phyloP scores from a whole-genome alignment of 1,284 basidiomycete species.

The Kwoniella shivajii region DNA sequence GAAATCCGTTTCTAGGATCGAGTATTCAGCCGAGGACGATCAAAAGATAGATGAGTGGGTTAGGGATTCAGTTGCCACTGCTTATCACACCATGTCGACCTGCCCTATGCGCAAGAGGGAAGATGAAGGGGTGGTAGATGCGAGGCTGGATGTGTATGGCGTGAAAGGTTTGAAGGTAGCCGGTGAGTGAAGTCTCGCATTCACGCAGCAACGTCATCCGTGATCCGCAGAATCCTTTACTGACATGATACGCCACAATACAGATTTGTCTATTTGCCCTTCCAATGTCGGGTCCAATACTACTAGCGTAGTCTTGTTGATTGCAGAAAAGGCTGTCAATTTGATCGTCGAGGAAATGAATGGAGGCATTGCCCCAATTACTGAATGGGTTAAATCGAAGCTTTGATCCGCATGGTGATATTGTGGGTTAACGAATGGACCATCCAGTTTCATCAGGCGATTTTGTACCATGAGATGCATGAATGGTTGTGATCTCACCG shows the following conservation, averaged over 20 bases:
- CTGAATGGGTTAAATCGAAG: too few species aligned
- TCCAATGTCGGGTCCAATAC: slow-evolving; percentile 61
- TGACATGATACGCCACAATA: too few species aligned
- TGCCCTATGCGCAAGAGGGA: slow-evolving; percentile 67
- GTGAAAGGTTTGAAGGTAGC: slow-evolving; percentile 64
- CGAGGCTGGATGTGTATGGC: slow-evolving; percentile 66
- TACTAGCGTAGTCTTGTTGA: slow-evolving; percentile 58
- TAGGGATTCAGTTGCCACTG: slow-evolving; percentile 35
- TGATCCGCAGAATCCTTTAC: too few species aligned
- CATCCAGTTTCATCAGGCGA: too few species aligned
- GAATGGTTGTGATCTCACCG: too few species aligned
- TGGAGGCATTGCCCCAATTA: too few species aligned
- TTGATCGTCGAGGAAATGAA: slow-evolving; percentile 58
- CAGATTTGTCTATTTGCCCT: slow-evolving; percentile 59
- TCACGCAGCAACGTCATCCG: too few species aligned
- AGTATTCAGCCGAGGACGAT: slow-evolving; percentile 64
- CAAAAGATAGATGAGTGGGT: slow-evolving; percentile 58
- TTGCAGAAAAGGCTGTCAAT: slow-evolving; percentile 60
- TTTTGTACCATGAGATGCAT: too few species aligned
- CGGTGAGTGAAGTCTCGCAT: too few species aligned
- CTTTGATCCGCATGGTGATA: too few species aligned
- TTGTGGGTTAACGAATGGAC: too few species aligned
- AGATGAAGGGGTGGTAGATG: slow-evolving; percentile 64
- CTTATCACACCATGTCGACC: slow-evolving; percentile 56
- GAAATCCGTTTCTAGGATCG: slow-evolving; percentile 58